Conservation (phyloP, 1,284 basidiomycete genomes). For the Naganishia sp. region DNA sequence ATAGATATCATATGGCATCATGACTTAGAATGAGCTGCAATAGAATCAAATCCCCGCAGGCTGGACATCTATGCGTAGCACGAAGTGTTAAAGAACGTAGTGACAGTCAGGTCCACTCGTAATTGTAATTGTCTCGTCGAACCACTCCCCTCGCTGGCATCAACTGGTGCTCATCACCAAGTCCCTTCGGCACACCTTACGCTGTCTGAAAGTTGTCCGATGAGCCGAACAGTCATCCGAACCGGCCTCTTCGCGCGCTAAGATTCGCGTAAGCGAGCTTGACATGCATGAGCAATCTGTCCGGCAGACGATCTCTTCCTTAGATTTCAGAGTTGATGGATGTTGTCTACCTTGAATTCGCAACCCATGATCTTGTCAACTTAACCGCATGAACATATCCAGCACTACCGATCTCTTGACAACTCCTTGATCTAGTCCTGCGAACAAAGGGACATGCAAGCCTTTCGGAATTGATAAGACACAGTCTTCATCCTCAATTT, state of each 20-base stretch:
- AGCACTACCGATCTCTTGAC: background rate
- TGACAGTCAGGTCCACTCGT: too few species aligned
- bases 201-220: too few species aligned
- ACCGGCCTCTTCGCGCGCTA: background rate
- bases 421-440: background rate
- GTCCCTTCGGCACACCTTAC: too few species aligned
- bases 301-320: background rate
- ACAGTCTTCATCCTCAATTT: background rate
- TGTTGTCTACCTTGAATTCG: background rate
- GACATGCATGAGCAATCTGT: conserved; percentile 20
- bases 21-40: too few species aligned
- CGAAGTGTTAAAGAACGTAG: too few species aligned
- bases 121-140: too few species aligned
- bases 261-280: conserved; percentile 21
- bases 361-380: background rate
- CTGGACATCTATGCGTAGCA: too few species aligned
- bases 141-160: too few species aligned
- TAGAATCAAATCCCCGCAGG: too few species aligned
- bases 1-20: background rate
- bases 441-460: background rate
- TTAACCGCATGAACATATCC: background rate
- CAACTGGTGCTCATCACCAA: too few species aligned
- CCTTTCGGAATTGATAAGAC: background rate
- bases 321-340: background rate
- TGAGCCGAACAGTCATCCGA: too few species aligned